Evolutionary conservation across 352 stramenopile species (phyloP), one percentile per base, ranked within the genome.

Genomic region (Globisporangium spinosum): DNA sequence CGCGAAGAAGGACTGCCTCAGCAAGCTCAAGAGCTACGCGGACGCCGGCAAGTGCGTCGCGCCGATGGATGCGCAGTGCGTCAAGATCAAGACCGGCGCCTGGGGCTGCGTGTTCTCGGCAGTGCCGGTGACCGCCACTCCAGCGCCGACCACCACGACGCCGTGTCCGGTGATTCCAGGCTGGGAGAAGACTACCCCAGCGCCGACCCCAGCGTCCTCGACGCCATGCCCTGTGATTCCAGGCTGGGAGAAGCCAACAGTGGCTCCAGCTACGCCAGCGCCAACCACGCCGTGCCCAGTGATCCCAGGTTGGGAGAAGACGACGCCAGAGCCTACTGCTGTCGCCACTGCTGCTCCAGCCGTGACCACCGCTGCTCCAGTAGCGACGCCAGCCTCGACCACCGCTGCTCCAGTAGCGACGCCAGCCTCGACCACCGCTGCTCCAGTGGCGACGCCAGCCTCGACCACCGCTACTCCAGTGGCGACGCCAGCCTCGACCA

Each of bases 21-120:
- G 83, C 15, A 80, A 71, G 53, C 51, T 91, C n/a, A 68, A 69
- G 58, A 91, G 83, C 72, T 91, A 80, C 67, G 70, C 56, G 3
- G 77, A 83, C 49, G 70, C 58, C 20, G 75, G 63, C 65, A 77
- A 76, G 67, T 94, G 84, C 40, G 71, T 88, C 3, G 77, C 80
- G 23, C 81, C 78, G 32, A 61, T 77, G n/a, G 72, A 91, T 45
- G 80, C 81, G 0, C 61, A 68, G 43, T 92, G 81, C 57, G 32
- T 65, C n/a, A 89, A 83, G 74, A 85, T 91, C 62, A 77, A 85
- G 62, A 90, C 80, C n/a, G 83, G 82, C 34, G 85, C 79, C 3
- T 91, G 80, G 83, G 85, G 85, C 10, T 93, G 85, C 54, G 79
- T 89, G 35, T 89, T 63, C 57, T 74, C 68, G 58, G 53, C 58